Evolutionary conservation across 23 red algal species (phyloP).

Genomic region (Agarophyton chilense): DNA sequence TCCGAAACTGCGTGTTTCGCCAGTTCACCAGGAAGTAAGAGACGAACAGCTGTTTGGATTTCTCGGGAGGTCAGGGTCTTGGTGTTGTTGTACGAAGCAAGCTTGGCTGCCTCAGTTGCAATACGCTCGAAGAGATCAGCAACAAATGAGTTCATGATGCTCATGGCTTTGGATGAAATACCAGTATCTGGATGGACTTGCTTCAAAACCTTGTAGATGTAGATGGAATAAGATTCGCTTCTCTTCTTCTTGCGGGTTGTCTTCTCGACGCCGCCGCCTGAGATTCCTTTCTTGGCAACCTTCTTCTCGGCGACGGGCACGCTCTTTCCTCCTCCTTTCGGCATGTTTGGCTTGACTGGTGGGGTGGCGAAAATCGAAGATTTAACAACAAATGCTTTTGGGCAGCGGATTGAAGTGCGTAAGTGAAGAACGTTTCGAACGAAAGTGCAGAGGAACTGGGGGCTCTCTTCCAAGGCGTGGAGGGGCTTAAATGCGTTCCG

Average conservation of each 20-base stretch:
- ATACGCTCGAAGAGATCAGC: constrained; percentile 98
- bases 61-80: constrained; percentile 99
- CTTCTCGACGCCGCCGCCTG: constrained; percentile 68
- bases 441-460: neutral
- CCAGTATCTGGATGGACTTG: constrained; percentile 99
- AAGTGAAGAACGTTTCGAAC: no score
- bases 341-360: neutral
- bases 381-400: neutral
- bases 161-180: constrained; percentile 99
- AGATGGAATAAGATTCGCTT: constrained; percentile 96
- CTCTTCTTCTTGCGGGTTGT: constrained; percentile 91
- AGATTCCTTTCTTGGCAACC: constrained; percentile 85
- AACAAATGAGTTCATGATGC: constrained; percentile 99
- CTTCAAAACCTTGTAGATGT: constrained; percentile 99
- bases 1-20: constrained; percentile 99
- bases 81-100: constrained; percentile 95
- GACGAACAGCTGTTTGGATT: constrained; percentile 97
- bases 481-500: constrained; percentile 25
- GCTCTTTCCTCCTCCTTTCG: constrained; percentile 96
- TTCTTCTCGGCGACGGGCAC: constrained; percentile 98
- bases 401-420: neutral
- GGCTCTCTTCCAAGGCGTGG: neutral
- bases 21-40: constrained; percentile 97
- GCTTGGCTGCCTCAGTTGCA: constrained; percentile 93
- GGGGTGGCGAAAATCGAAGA: neutral